Evolutionary conservation across 192 early-diverging fungal genomes (phyloP), one percentile per base, ranked within the genome.

Genomic region (Podila clonocystis): DNA sequence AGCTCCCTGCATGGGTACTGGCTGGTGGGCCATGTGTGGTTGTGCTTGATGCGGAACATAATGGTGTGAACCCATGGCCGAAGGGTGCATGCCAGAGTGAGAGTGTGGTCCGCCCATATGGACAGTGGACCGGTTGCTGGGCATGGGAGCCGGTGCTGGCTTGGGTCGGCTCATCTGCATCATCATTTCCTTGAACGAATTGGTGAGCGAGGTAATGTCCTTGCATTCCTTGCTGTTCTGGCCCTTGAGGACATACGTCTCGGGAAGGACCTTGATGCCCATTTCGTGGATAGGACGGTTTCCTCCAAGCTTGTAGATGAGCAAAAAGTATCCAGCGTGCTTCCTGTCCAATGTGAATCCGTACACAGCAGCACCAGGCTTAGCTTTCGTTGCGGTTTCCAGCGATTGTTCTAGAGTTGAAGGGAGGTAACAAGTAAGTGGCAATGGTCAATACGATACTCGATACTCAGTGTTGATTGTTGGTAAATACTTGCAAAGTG

Each of bases 231-330:
- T 87, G 62, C 91, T 93, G n/a, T 83, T 86, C 1, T 85, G 85
- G 17, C 92, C 89, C 31, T 93, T 87, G 22, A 98, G 89, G 65
- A 85, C 74, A 71, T 90, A 98, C 28, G 91, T 91, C 49, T 92
- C 90, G 6, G 95, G 95, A 68, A 89, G 84, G 20, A 97, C 94
- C 29, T 90, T 86, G 41, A 96, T 89, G 34, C 89, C 87, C 86
- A 94, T 94, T 41, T 92, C 88, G 60, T 84, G 85, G 41, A 90
- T 86, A 20, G 87, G 82, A 28, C 85, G 85, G n/a, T 83, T 77
- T 5, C 91, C 91, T 36, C 92, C 91, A 9, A 92, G 87, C 72
- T 95, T 93, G 75, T 94, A 98, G 9, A 93, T 90, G 24, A 98
- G 80, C 22, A 82, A 74, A 72, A 97, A 91, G 36, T 90, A 89